Evolutionary conservation across 1,284 basidiomycete species (phyloP), one percentile per base, ranked within the genome.

Genomic region (Cutaneotrichosporon arboriforme): DNA sequence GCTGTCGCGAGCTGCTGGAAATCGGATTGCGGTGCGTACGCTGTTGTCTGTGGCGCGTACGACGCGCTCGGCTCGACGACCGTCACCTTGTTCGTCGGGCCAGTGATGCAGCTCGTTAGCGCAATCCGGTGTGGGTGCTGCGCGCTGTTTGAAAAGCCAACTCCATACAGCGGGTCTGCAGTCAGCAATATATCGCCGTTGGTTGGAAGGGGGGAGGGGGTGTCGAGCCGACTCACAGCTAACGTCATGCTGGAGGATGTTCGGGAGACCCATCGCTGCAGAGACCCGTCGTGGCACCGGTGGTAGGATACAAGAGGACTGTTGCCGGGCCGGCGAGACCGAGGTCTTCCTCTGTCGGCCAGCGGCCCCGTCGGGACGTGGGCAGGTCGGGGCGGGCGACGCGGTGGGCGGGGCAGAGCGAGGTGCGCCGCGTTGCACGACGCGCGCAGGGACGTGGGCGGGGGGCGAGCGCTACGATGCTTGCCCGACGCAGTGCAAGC

Each of bases 121-220:
- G 72, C 74, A 34, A 67, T 56, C 8, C 74, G 66, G 17, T 64
- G 60, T 12, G 67, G 68, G 46, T 75, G 71, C 3, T 47, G 49
- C 7, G 68, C 50, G 5, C 65, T 65, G 43, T 73, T 63, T 15
- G 73, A 73, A 61, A 75, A 76, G 10, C 65, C 65, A 8, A 76
- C 46, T 14, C 73, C 73, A 55, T 74, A 76, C 20, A 76, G 62
- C 26, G 70, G 66, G 52, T 67, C 75, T 76, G 61, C 13, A 3
- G 52, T 49, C 33, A 50, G 42, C 36, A n/a, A n/a, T n/a, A n/a
- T 26, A 10, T 5, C 26, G 26, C 10, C 26, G 12, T 14, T 23
- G 38, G 9, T 46, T 7, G 23, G 5, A 26, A 8, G 12, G 31
- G 14, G 34, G 21, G n/a, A n/a, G n/a, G n/a, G n/a, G n/a, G n/a